Evolutionary conservation across 2,329 filamentous ascomycete species (phyloP).

Genomic region (Apiospora rasikravindrae): DNA sequence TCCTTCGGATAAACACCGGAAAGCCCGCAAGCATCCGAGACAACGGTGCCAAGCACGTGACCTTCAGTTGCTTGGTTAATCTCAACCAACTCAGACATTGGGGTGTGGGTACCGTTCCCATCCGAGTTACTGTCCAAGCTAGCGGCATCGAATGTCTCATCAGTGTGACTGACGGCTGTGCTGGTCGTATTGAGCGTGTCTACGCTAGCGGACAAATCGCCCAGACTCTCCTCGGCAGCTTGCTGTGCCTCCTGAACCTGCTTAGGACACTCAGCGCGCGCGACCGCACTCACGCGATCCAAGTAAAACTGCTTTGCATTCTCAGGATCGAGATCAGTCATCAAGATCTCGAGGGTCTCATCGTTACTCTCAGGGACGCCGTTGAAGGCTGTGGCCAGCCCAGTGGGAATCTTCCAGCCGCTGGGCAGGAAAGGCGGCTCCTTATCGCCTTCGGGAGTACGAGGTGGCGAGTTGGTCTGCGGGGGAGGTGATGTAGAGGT

Average conservation of each 20-base stretch:
- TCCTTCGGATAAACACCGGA: constrained; percentile 85
- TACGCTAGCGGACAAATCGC: constrained; percentile 59
- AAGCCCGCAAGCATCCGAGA: constrained; percentile 88
- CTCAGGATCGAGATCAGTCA: constrained; percentile 73
- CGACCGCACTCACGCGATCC: constrained; percentile 82
- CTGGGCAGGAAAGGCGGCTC: constrained; percentile 39
- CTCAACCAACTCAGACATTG: constrained; percentile 62
- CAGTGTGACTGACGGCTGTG: constrained; percentile 46
- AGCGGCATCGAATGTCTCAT: constrained; percentile 80
- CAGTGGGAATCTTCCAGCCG: constrained; percentile 63
- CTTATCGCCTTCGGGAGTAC: constrained; percentile 68
- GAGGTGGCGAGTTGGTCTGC: constrained; percentile 75
- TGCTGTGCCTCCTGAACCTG: constrained; percentile 68
- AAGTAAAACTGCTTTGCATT: constrained; percentile 75
- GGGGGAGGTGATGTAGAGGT: constrained; percentile 96
- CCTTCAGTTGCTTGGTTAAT: constrained; percentile 89
- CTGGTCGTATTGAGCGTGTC: constrained; percentile 43
- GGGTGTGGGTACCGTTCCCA: constrained; percentile 60
- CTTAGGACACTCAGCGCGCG: constrained; percentile 77
- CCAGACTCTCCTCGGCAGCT: constrained; percentile 63
- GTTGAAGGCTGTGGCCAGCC: constrained; percentile 44
- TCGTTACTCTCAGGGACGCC: constrained; percentile 60
- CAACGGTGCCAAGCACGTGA: constrained; percentile 88
- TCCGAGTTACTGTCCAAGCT: constrained; percentile 65
- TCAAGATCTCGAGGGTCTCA: constrained; percentile 77